phyloP scores from a whole-genome alignment of 2,329 filamentous ascomycete species.

The Dactylellina haptotyla region DNA sequence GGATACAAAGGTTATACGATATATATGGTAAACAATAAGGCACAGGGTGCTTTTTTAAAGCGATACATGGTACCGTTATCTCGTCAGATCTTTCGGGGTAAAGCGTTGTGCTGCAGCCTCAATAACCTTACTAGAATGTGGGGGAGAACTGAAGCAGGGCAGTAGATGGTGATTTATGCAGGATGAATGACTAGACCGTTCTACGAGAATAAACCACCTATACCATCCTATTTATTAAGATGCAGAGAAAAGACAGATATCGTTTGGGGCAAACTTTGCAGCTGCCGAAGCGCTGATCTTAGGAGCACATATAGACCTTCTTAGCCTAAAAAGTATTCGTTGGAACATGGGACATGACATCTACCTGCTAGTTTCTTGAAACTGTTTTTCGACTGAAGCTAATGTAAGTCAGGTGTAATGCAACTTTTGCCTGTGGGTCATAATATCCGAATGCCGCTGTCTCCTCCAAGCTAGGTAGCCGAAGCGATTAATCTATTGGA shows the following conservation, averaged over 20 bases:
- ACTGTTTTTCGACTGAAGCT: neutral
- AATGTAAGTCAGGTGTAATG: conserved; percentile 5
- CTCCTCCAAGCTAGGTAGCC: conserved; percentile 2
- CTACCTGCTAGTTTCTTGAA: neutral
- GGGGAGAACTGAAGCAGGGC: conserved; percentile 6
- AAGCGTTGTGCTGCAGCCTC: neutral
- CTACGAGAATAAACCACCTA: too few relatives aligned
- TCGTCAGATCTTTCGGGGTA: neutral
- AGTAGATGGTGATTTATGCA: neutral
- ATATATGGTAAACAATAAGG: neutral
- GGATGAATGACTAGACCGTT: too few relatives aligned
- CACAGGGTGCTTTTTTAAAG: too few relatives aligned
- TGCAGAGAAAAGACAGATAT: neutral
- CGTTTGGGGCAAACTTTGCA: neutral
- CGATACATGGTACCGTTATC: neutral
- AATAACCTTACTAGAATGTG: too few relatives aligned
- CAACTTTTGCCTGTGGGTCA: conserved; percentile 20
- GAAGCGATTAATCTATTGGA: conserved; percentile 24
- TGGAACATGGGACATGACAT: neutral
- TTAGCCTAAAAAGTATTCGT: conserved; percentile 7
- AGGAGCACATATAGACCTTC: neutral
- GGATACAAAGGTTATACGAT: neutral
- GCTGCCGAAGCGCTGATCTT: neutral
- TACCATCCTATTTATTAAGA: too few relatives aligned
- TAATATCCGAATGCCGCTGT: conserved; percentile 7